Evolutionary conservation across 225 moss, liverwort and hornwort species (phyloP), one percentile per base, ranked within the genome.

Genomic region (Ulota crispa): DNA sequence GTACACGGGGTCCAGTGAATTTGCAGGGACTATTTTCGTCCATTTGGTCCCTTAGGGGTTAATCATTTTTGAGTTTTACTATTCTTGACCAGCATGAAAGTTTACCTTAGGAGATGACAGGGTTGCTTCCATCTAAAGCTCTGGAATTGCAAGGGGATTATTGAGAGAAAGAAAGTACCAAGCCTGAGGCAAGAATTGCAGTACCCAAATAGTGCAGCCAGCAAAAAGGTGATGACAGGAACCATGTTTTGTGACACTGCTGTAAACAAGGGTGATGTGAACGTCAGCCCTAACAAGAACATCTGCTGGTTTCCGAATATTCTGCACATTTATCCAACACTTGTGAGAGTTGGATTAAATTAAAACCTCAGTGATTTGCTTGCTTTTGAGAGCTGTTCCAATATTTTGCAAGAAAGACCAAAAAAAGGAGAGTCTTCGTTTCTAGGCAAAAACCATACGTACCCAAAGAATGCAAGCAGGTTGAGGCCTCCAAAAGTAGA

Each of bases 231-330:
- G 82, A 94, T 82, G 62, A 93, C 91, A 30, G 96, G 93, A 62
- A 91, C 75, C 57, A 89, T 84, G 80, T 96, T 96, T 69, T 94
- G 96, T 66, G 88, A 71, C 52, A 93, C 86, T 7, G 94, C 87
- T 59, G 94, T 79, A 56, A 94, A 91, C 79, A 94, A 81, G 37
- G 96, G 85, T 13, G 92, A 88, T 18, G 96, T 96, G 69, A 93
- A 85, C 59, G 78, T 28, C 68, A 93, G 47, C 11, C 93, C 96
- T 67, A 69, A 78, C 59, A 94, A 78, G 62, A 91, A 96, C 30
- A 96, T 50, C 78, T 89, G 93, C 73, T 96, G 96, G 85, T 87
- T 93, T 14, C 87, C 94, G 15, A 93, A 80, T 66, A 96, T 88
- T 37, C 93, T 96, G 96, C 83, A 81, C 80, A 64, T 23, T 73